A percentile compares a stretch with the other conserved stretches of the same genome.
Evolutionary conservation across 257 asterid species (phyloP).

Genomic region (Mentha longifolia): DNA sequence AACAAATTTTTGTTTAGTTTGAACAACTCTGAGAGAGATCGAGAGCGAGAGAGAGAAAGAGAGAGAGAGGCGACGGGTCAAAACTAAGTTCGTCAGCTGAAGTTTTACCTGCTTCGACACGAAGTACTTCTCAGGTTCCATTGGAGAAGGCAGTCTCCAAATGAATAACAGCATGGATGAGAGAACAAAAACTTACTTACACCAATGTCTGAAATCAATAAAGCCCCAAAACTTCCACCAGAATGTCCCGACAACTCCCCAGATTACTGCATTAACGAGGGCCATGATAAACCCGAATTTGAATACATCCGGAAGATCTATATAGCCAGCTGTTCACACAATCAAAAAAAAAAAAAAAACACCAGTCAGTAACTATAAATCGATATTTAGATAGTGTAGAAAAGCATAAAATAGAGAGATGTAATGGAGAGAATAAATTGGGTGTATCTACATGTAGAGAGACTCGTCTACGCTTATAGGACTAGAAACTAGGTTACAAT

Average conservation of each 20-base stretch:
- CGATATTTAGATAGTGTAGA: not conserved
- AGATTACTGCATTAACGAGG: slow-evolving; percentile 68
- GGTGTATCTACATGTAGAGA: no score
- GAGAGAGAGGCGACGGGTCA: not conserved
- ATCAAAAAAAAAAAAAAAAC: slow-evolving; percentile 13
- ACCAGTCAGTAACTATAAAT: slow-evolving; percentile 25
- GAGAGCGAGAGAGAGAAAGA: no score
- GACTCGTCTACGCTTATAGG: no score
- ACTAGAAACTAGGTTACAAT: no score
- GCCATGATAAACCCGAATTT: slow-evolving; percentile 87
- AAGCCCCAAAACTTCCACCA: slow-evolving; percentile 99
- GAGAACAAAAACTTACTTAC: slow-evolving; percentile 40
- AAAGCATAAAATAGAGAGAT: no score
- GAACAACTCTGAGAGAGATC: slow-evolving; percentile 31
- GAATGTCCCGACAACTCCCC: slow-evolving; percentile 75
- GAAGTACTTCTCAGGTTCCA: slow-evolving; percentile 26
- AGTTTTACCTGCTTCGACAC: not conserved
- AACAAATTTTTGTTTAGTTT: slow-evolving; percentile 12
- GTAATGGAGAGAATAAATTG: no score
- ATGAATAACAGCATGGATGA: slow-evolving; percentile 24
- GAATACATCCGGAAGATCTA: slow-evolving; percentile 95
- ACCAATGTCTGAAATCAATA: slow-evolving; percentile 45
- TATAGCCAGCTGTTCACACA: slow-evolving; percentile 77
- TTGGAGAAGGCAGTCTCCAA: slow-evolving; percentile 17
- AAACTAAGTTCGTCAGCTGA: slow-evolving; percentile 39